phyloP scores from a whole-genome alignment of 2,329 filamentous ascomycete species.

The Curvularia sp. region DNA sequence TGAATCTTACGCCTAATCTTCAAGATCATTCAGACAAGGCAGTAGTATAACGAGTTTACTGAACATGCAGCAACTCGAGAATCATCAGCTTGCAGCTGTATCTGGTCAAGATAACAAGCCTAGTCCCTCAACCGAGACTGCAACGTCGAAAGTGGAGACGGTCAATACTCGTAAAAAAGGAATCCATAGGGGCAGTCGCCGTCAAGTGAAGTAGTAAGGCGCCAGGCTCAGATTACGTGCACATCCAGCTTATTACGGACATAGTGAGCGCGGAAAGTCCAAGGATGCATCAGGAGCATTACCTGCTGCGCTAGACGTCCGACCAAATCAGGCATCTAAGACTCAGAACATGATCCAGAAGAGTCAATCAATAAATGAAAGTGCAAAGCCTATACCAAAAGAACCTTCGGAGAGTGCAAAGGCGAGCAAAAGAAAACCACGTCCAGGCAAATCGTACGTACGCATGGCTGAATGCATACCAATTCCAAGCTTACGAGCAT shows the following conservation, averaged over 20 bases:
- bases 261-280: background rate
- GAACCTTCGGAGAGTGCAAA: background rate
- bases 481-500: background rate
- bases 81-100: background rate
- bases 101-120: background rate
- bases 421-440: slow-evolving; percentile 1
- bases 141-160: background rate
- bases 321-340: background rate
- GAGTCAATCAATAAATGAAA: background rate
- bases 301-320: background rate
- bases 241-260: background rate
- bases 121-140: background rate
- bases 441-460: slow-evolving; percentile 4
- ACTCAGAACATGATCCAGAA: background rate
- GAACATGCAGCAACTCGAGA: background rate
- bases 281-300: background rate
- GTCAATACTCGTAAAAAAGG: background rate
- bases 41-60: background rate
- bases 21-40: background rate
- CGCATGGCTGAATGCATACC: background rate
- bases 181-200: background rate
- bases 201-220: background rate
- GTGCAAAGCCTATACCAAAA: too few species aligned
- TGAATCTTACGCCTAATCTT: background rate
- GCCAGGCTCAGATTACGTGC: background rate